These are phyloP conservation scores for Penicillium daleae DNA, from an alignment of 495 filamentous ascomycete genomes.

Conservation along the genomic window DNA sequence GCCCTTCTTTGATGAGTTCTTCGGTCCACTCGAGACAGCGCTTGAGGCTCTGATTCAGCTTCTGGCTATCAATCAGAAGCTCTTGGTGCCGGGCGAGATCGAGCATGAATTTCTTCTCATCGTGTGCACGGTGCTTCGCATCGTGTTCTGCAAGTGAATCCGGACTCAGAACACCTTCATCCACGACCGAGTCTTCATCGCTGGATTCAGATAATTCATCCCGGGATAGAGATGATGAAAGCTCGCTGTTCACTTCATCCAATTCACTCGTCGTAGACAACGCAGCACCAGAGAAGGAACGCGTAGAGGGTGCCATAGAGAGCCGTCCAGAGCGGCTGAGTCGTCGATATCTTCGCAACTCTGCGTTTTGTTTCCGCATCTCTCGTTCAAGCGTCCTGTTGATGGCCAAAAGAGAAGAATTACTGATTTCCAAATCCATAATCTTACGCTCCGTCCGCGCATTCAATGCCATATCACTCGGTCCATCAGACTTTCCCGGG, in stretches of 20 bases:
- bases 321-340: slow-evolving; percentile 77
- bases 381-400: slow-evolving; percentile 91
- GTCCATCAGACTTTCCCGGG: slow-evolving; percentile 48
- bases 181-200: slow-evolving; percentile 49
- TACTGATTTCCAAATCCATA: slow-evolving; percentile 96
- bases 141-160: slow-evolving; percentile 47
- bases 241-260: slow-evolving; percentile 40
- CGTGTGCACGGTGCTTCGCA: slow-evolving; percentile 49
- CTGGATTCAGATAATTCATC: slow-evolving; percentile 51
- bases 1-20: slow-evolving; percentile 83
- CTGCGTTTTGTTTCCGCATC: slow-evolving; percentile 86
- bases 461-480: slow-evolving; percentile 70
- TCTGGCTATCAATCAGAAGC: slow-evolving; percentile 83
- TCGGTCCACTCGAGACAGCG: slow-evolving; percentile 87
- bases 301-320: slow-evolving; percentile 54
- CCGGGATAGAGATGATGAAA: slow-evolving; percentile 39
- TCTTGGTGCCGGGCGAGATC: slow-evolving; percentile 90
- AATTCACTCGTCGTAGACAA: slow-evolving; percentile 43
- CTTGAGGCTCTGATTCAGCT: slow-evolving; percentile 90
- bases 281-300: slow-evolving; percentile 46
- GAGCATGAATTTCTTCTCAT: slow-evolving; percentile 76
- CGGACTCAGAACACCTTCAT: slow-evolving; percentile 39
- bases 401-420: slow-evolving; percentile 94
- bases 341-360: slow-evolving; percentile 81
- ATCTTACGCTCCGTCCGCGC: slow-evolving; percentile 93